Conservation (phyloP, 768 basidiomycete species). For the Naganishia friedmannii region DNA sequence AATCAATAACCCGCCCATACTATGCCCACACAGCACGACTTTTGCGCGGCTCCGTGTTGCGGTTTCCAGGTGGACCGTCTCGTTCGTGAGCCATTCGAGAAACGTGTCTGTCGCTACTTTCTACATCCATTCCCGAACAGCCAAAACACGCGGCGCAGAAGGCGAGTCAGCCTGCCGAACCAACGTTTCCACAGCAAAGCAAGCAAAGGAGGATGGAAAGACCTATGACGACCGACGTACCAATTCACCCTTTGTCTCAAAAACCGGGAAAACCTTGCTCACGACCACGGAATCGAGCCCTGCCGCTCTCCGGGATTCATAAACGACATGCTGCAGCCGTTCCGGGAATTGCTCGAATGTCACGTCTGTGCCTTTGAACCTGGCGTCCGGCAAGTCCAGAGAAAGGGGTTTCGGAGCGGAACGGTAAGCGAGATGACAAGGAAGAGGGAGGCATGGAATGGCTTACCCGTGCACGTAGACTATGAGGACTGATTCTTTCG, state of each 20-base stretch:
- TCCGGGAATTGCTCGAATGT: constrained; percentile 64
- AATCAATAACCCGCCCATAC: constrained; percentile 88
- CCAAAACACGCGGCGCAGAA: constrained; percentile 8
- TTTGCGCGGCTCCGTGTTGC: constrained; percentile 57
- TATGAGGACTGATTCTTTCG: constrained; percentile 35
- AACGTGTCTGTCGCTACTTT: constrained; percentile 77
- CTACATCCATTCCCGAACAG: constrained; percentile 55
- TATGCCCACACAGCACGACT: constrained; percentile 82
- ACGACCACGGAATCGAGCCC: constrained; percentile 59
- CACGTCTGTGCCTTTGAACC: constrained; percentile 53
- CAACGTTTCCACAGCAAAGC: too few species aligned
- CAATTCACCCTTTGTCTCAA: constrained; percentile 90
- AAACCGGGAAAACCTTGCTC: constrained; percentile 79
- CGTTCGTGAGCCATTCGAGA: constrained; percentile 86
- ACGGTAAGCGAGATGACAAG: not conserved
- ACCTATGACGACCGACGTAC: too few species aligned
- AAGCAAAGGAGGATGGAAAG: too few species aligned
- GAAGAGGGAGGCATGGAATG: not conserved
- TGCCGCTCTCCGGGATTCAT: constrained; percentile 51
- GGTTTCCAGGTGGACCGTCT: constrained; percentile 80
- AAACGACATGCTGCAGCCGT: constrained; percentile 70
- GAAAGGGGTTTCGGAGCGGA: not conserved
- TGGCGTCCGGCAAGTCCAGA: constrained; percentile 9
- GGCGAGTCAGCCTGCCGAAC: too few species aligned
- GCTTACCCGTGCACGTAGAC: constrained; percentile 52